Percentiles rank a stretch among this genome's conserved stretches.
Conservation (phyloP, 306 rosid species). For the Lotus japonicus region DNA sequence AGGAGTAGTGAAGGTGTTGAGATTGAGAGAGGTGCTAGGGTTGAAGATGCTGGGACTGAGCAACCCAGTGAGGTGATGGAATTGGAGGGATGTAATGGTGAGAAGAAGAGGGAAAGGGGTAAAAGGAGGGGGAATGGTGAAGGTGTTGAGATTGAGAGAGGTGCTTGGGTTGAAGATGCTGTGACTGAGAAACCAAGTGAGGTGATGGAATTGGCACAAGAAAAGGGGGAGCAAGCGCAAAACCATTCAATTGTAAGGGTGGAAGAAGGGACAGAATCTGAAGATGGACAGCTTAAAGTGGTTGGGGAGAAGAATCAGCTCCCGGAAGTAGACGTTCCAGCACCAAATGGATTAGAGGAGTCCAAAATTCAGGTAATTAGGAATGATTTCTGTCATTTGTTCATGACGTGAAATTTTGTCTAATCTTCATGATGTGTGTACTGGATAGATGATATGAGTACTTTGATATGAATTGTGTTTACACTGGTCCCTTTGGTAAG, state of each 20-base stretch:
- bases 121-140: not conserved
- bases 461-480: too few species aligned
- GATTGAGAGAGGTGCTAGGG: not conserved
- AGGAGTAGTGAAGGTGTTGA: not conserved
- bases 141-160: not conserved
- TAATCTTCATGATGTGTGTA: not conserved
- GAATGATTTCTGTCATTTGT: not conserved
- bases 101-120: constrained; percentile 6
- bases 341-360: not conserved
- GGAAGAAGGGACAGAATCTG: not conserved
- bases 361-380: constrained; percentile 16
- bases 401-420: not conserved
- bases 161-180: not conserved
- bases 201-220: not conserved
- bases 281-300: not conserved
- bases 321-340: not conserved
- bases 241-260: too few species aligned
- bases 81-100: not conserved
- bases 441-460: too few species aligned
- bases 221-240: not conserved
- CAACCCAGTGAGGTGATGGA: not conserved
- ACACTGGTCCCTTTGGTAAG: too few species aligned
- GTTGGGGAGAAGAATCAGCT: not conserved
- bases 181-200: not conserved
- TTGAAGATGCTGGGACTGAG: not conserved